phyloP scores from a whole-genome alignment of 2,329 filamentous ascomycete species.

The Dothiorella sarmentorum region DNA sequence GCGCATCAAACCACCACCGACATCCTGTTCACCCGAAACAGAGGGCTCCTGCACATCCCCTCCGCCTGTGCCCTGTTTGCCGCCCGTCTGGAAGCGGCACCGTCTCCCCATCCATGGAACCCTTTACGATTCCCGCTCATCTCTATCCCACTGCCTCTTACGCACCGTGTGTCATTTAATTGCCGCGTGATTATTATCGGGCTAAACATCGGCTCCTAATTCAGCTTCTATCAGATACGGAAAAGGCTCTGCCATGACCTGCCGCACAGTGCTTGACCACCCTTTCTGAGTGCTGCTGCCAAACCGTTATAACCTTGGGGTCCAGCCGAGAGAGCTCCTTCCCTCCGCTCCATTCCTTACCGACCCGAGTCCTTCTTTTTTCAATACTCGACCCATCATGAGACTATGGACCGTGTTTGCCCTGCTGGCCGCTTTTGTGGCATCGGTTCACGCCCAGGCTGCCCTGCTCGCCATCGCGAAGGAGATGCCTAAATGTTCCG shows the following conservation, averaged over 20 bases:
- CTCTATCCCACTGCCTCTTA: neutral
- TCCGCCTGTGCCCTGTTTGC: neutral
- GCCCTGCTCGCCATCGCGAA: neutral
- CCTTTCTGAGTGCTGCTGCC: neutral
- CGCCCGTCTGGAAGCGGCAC: conserved; percentile 4
- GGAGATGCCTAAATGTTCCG: conserved; percentile 9
- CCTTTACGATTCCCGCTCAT: neutral
- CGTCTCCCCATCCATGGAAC: conserved; percentile 9
- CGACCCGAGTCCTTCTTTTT: neutral
- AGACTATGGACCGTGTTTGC: conserved; percentile 16
- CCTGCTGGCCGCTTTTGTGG: conserved; percentile 3
- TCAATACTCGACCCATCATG: conserved; percentile 1
- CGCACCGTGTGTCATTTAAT: neutral
- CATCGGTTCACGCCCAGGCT: conserved; percentile 1
- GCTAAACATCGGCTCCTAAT: neutral
- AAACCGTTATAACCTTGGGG: conserved; percentile 3
- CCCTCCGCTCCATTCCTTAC: conserved; percentile 10
- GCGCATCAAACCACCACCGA: neutral
- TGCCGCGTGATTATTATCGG: neutral
- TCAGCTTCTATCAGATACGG: neutral
- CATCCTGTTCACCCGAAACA: neutral
- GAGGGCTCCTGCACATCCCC: neutral
- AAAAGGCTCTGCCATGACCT: neutral
- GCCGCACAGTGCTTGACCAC: neutral
- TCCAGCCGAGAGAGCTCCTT: neutral